Evolutionary conservation across 352 stramenopile species (phyloP), one percentile per base, ranked within the genome.

Genomic region (Phytophthora agathidicida): DNA sequence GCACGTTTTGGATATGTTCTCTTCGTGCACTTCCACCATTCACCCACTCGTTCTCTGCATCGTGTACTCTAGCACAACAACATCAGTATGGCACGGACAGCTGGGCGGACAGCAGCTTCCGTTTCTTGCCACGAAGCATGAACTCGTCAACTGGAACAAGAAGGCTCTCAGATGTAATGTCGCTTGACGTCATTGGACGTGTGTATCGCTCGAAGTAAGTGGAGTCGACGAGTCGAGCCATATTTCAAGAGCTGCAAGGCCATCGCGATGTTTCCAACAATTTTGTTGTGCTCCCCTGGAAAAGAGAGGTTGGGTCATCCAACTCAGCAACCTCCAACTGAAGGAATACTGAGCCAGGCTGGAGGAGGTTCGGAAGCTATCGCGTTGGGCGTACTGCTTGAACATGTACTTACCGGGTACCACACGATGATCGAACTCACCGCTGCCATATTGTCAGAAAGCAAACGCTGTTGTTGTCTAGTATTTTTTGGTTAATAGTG

Each of bases 401-500:
- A 45, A 36, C 11, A 16, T 36, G 30, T 36, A 36, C n/a, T n/a
- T n/a, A n/a, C n/a, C n/a, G n/a, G n/a, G n/a, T n/a, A n/a, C n/a
- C n/a, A n/a, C n/a, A n/a, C n/a, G n/a, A n/a, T n/a, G n/a, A n/a
- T n/a, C n/a, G n/a, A n/a, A n/a, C n/a, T n/a, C n/a, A n/a, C n/a
- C n/a, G 30, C 10, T 24, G 35, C 35, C 17, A 41, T 5, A n/a
- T n/a, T 22, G 22, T 22, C 36, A 43, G 19, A 20, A 35, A 36
- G 36, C 51, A 51, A 44, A 38, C 47, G 39, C 16, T 31, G 31
- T 53, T 38, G 47, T n/a, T 41, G 41, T 61, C 58, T 55, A 56
- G n/a, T 67, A 56, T 47, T 54, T 54, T 28, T 30, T 44, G 32
- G 14, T 68, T 38, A 74, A 58, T 68, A 74, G 23, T 59, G 54